Evolutionary conservation across 75 land plant species (phyloP).

Genomic region (Pinus tabuliformis): DNA sequence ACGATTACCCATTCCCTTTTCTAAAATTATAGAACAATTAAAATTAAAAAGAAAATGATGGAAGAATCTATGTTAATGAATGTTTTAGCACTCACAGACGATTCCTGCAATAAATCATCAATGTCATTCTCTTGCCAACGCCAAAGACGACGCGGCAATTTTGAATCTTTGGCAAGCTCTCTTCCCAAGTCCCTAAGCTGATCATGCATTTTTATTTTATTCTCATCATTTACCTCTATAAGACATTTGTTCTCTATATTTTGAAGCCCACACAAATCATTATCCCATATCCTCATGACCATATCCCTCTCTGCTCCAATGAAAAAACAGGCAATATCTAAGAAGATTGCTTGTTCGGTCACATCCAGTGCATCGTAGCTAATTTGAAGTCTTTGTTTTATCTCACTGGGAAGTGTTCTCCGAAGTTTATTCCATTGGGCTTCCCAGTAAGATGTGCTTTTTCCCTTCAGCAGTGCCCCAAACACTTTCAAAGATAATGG

Average conservation of each 20-base stretch:
- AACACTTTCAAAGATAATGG: neutral
- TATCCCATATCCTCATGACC: neutral
- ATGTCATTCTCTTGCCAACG: neutral
- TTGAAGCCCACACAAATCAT: neutral
- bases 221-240: neutral
- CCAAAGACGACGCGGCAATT: neutral
- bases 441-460: neutral
- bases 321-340: neutral
- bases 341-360: neutral
- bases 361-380: neutral
- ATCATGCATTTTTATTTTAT: neutral
- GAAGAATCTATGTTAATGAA: too few relatives aligned
- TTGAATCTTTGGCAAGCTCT: neutral
- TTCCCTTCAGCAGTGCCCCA: neutral
- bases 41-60: too few relatives aligned
- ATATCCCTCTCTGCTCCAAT: neutral
- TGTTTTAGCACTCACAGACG: too few relatives aligned
- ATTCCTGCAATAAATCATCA: too few relatives aligned
- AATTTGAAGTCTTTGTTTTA: neutral
- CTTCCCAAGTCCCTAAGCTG: neutral
- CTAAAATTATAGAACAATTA: too few relatives aligned
- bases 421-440: neutral
- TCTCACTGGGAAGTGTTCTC: neutral
- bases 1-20: too few relatives aligned
- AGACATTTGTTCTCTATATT: neutral